These are phyloP conservation scores for Trichosporon ovoides DNA, from an alignment of 1,284 basidiomycete species.

Conservation along the genomic window DNA sequence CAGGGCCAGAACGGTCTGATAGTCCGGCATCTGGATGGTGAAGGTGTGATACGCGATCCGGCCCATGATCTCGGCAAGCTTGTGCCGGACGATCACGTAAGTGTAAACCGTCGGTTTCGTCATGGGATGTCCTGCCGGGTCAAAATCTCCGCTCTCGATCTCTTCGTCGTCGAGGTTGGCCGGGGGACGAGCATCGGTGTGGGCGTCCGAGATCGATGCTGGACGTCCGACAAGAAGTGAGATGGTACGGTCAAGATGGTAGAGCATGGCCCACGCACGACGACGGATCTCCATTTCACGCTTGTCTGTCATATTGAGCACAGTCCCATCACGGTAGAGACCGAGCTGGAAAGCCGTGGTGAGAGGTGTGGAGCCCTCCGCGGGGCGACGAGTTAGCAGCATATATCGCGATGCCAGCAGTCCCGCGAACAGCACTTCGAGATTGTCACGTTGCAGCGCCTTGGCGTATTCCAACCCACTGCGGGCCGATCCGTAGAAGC, in stretches of 20 bases:
- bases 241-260: slow-evolving; percentile 49
- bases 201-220: slow-evolving; percentile 48
- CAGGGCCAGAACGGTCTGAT: slow-evolving; percentile 48
- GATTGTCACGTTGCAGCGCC: slow-evolving; percentile 49
- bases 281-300: slow-evolving; percentile 50
- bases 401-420: slow-evolving; percentile 50
- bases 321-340: slow-evolving; percentile 49
- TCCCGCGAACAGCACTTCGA: slow-evolving; percentile 49
- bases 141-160: slow-evolving; percentile 46
- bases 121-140: slow-evolving; percentile 47
- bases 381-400: slow-evolving; percentile 49
- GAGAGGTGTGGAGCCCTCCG: slow-evolving; percentile 49
- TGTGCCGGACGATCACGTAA: slow-evolving; percentile 47
- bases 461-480: slow-evolving; percentile 49
- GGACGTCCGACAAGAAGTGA: slow-evolving; percentile 49
- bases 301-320: slow-evolving; percentile 48
- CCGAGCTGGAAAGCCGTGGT: slow-evolving; percentile 50
- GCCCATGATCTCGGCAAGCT: slow-evolving; percentile 49
- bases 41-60: slow-evolving; percentile 51
- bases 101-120: slow-evolving; percentile 49
- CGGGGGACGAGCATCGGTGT: slow-evolving; percentile 48
- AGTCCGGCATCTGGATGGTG: slow-evolving; percentile 50
- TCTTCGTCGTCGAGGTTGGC: slow-evolving; percentile 51
- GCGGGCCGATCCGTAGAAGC: slow-evolving; percentile 48
- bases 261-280: slow-evolving; percentile 49